phyloP scores from a whole-genome alignment of 164 flowering plant species.

The Malania oleifera region DNA sequence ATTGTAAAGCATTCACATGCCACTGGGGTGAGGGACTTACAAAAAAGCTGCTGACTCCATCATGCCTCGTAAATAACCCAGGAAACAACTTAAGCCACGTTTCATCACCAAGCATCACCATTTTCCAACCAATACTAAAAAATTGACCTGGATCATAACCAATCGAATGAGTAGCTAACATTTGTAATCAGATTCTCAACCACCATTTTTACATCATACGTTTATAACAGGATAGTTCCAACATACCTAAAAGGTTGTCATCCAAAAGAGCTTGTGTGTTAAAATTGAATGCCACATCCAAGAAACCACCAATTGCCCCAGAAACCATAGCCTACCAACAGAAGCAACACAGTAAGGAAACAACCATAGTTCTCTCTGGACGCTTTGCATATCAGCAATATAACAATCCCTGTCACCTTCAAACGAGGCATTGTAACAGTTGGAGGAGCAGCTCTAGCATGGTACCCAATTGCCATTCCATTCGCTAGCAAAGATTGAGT shows the following conservation, averaged over 20 bases:
- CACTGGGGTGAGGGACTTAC: slow-evolving; percentile 37
- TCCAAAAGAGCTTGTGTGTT: slow-evolving; percentile 86
- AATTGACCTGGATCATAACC: slow-evolving; percentile 55
- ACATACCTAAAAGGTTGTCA: slow-evolving; percentile 88
- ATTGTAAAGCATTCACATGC: background rate
- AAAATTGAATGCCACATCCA: slow-evolving; percentile 92
- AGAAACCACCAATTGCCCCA: slow-evolving; percentile 87
- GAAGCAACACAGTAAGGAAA: slow-evolving; percentile 8
- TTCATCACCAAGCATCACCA: slow-evolving; percentile 96
- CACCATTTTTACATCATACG: too few species aligned
- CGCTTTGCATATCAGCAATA: background rate
- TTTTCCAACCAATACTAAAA: slow-evolving; percentile 65
- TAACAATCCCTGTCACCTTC: slow-evolving; percentile 44
- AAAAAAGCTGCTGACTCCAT: slow-evolving; percentile 94
- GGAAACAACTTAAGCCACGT: slow-evolving; percentile 99
- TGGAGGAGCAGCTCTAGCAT: slow-evolving; percentile 95
- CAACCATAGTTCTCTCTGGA: background rate
- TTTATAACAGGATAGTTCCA: too few species aligned
- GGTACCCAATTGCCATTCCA: slow-evolving; percentile 77
- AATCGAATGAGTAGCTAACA: background rate
- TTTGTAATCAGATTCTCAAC: background rate
- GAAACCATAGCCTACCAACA: slow-evolving; percentile 80
- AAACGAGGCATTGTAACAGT: slow-evolving; percentile 99
- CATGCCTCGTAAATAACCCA: slow-evolving; percentile 64
- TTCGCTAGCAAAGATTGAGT: slow-evolving; percentile 66